Evolutionary conservation across 2,329 filamentous ascomycete genomes (phyloP).

Genomic region (Emmonsia crescens): DNA sequence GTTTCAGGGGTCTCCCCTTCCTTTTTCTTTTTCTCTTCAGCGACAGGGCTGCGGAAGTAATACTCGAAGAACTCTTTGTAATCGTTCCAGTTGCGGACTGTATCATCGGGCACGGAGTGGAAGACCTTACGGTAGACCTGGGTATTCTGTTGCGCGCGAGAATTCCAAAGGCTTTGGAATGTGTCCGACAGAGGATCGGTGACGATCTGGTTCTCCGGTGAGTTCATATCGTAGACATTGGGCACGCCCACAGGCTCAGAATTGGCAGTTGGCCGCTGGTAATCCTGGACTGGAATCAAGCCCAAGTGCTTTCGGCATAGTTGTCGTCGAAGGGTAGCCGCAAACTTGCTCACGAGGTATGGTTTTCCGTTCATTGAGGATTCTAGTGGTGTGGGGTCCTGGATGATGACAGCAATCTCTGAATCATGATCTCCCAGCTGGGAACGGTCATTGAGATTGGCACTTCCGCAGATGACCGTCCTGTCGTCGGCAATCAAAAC

Average conservation of each 20-base stretch:
- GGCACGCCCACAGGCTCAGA: slow-evolving; percentile 47
- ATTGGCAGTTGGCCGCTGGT: slow-evolving; percentile 49
- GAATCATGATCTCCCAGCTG: slow-evolving; percentile 77
- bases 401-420: slow-evolving; percentile 81
- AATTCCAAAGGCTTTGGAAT: slow-evolving; percentile 48
- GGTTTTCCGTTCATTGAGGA: slow-evolving; percentile 62
- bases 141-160: slow-evolving; percentile 48
- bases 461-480: slow-evolving; percentile 69
- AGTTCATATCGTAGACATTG: slow-evolving; percentile 45
- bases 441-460: slow-evolving; percentile 60
- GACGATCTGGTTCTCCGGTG: slow-evolving; percentile 40
- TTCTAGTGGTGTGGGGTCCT: slow-evolving; percentile 61
- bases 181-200: slow-evolving; percentile 48
- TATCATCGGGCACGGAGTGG: slow-evolving; percentile 51
- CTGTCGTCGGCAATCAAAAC: slow-evolving; percentile 69
- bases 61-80: slow-evolving; percentile 55
- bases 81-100: slow-evolving; percentile 47
- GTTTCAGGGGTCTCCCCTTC: slow-evolving; percentile 27
- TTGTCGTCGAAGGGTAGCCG: slow-evolving; percentile 68
- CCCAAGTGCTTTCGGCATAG: slow-evolving; percentile 89
- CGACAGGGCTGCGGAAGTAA: slow-evolving; percentile 40
- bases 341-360: slow-evolving; percentile 64
- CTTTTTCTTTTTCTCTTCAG: slow-evolving; percentile 33
- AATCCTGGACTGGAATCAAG: slow-evolving; percentile 60
- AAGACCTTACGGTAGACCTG: slow-evolving; percentile 51